Conservation (phyloP, 495 filamentous ascomycete genomes). For the Xylaria sp. region DNA sequence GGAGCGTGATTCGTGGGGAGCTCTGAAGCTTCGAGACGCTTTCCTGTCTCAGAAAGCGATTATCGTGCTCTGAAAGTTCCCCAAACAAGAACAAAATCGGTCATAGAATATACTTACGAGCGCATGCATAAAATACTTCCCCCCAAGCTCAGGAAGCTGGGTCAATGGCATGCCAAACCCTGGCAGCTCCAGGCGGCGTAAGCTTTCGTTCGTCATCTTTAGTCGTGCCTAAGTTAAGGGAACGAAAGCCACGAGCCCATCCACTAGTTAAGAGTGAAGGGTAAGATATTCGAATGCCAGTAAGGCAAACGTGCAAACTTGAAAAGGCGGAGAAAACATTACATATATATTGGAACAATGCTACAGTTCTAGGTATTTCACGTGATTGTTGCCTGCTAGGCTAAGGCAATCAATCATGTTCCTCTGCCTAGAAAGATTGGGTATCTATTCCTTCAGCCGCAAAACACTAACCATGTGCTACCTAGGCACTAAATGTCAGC, state of each 20-base stretch:
- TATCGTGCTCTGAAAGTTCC: neutral
- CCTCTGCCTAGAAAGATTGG: neutral
- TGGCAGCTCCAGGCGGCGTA: constrained; percentile 21
- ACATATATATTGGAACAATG: neutral
- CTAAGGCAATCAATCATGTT: neutral
- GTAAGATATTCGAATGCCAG: neutral
- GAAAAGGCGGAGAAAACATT: neutral
- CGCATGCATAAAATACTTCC: constrained; percentile 16
- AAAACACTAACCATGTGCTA: neutral
- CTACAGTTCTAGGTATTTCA: neutral
- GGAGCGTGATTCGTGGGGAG: neutral
- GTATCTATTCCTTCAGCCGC: constrained; percentile 2
- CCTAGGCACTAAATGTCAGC: neutral
- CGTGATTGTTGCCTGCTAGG: neutral
- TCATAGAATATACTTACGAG: neutral
- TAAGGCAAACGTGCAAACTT: neutral
- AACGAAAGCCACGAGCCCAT: constrained; percentile 1
- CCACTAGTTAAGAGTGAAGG: neutral
- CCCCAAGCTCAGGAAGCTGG: neutral
- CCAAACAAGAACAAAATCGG: neutral
- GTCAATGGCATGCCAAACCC: constrained; percentile 32
- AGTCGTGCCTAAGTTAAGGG: neutral
- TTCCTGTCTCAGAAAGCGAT: too few relatives aligned
- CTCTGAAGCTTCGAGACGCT: neutral
- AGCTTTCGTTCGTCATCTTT: neutral